Base-by-base conservation (phyloP, 225 moss, liverwort and hornwort species). In the Climacium dendroides region DNA sequence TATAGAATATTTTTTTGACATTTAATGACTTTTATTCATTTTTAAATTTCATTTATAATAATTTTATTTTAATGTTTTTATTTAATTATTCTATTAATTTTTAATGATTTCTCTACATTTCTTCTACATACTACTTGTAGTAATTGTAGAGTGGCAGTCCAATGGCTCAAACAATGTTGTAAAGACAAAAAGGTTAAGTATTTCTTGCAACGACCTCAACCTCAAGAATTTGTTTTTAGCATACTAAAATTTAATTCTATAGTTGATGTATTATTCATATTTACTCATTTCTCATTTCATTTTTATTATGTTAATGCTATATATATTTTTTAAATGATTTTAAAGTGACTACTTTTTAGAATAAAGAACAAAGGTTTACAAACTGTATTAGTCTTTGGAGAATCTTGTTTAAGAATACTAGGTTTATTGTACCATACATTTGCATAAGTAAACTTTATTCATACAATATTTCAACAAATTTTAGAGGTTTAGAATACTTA, bases 81-180 rank as follows among this genome's bases (percentile, higher is more conserved):
- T 45, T 11, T 59, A 25, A 25, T 59, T 5, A 25, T 25, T 25
- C 10, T 23, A 45, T 6, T 19, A 1, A 19, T 9, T 59, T 59
- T 12, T 4, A 22, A 26, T 59, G 12, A 59, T 12, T 26, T 59
- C 6, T 59, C 16, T 62, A 15, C 62, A 62, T 0, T 62, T 1
- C 4, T 30, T 15, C 2, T 1, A 0, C 15, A 15, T 15, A 30
- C 4, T 16, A 62, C 4, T 62, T 4, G 2, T 7, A 61, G 60
- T 28, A 7, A 7, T 60, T 61, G 7, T 30, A 29, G 14, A 61
- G 15, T 29, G 8, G 45, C 8, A 48, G 48, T 48, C 10, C 10
- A 9, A 10, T 48, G 48, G 48, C 10, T 10, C 48, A 48, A 48
- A 48, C 48, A 48, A 48, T 48, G 48, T 48, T 48, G 48, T 48